Evolutionary conservation across 1,284 basidiomycete genomes (phyloP).

Genomic region (Papiliotrema terrestris): DNA sequence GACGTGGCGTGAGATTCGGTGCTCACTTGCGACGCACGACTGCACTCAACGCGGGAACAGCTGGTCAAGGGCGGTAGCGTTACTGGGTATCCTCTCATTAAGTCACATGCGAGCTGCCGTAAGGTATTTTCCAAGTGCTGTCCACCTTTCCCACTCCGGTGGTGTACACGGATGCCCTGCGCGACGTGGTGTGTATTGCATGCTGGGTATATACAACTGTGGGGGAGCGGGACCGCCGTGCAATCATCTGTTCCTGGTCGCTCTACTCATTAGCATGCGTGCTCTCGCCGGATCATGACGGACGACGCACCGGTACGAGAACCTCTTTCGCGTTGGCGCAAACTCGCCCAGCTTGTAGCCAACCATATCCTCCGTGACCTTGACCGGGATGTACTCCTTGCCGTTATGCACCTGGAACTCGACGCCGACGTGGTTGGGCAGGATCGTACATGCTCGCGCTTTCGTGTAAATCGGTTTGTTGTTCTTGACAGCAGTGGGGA

Average conservation of each 20-base stretch:
- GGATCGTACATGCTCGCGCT: slow-evolving; percentile 84
- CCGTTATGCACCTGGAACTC: slow-evolving; percentile 94
- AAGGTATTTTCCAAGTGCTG: too few species aligned
- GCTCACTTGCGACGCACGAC: too few species aligned
- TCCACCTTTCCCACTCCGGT: too few species aligned
- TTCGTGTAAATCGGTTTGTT: slow-evolving; percentile 86
- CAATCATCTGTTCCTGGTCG: background rate
- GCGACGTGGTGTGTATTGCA: background rate
- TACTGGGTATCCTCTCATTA: too few species aligned
- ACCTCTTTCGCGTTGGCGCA: slow-evolving; percentile 69
- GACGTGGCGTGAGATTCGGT: too few species aligned
- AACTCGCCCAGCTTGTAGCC: slow-evolving; percentile 98
- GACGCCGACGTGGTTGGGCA: slow-evolving; percentile 90
- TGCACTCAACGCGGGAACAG: too few species aligned
- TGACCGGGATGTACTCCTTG: slow-evolving; percentile 80
- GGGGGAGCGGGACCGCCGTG: background rate
- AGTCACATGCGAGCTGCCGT: too few species aligned
- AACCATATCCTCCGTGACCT: slow-evolving; percentile 94
- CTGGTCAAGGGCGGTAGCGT: too few species aligned
- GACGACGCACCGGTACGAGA: slow-evolving; percentile 47
- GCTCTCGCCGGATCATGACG: background rate
- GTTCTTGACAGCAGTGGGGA: slow-evolving; percentile 75
- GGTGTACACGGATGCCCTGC: too few species aligned
- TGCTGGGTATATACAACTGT: slow-evolving; percentile 1
- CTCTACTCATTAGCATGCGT: background rate